A percentile compares a stretch with the other conserved stretches of the same genome.
Conservation (phyloP, 106 monocot species). For the Alisma plantagoaquatica region DNA sequence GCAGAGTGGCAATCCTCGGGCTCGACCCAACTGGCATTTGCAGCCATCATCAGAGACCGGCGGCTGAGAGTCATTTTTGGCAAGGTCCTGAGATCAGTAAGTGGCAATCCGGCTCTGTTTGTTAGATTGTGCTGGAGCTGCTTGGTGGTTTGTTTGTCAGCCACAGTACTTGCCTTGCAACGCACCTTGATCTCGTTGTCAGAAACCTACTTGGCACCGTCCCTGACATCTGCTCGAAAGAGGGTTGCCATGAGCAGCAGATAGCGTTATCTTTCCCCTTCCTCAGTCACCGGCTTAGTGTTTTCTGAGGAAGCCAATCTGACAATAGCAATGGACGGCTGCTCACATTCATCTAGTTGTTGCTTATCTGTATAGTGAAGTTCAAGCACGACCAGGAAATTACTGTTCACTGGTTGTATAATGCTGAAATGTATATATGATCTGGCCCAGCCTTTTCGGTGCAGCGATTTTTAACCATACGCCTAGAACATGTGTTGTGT, state of each 20-base stretch:
- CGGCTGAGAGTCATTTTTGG: constrained; percentile 54
- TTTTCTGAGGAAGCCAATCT: too few species aligned
- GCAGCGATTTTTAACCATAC: too few species aligned
- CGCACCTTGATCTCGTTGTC: constrained; percentile 24
- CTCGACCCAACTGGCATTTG: constrained; percentile 8
- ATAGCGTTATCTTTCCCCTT: too few species aligned
- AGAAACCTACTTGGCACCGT: constrained; percentile 16
- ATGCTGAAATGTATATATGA: too few species aligned
- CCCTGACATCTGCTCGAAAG: constrained; percentile 21
- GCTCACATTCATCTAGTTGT: too few species aligned
- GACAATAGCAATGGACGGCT: too few species aligned
- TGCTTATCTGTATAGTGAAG: too few species aligned
- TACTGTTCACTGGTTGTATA: too few species aligned
- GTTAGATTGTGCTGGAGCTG: constrained; percentile 40
- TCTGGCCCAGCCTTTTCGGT: too few species aligned
- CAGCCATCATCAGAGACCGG: constrained; percentile 28
- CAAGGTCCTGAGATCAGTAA: constrained; percentile 33
- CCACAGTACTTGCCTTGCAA: constrained; percentile 29
- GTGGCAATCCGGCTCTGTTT: constrained; percentile 39
- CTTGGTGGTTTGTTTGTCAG: constrained; percentile 22
- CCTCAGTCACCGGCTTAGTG: too few species aligned
- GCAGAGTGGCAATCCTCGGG: neutral
- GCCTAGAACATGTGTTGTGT: too few species aligned
- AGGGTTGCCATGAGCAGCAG: constrained; percentile 21
- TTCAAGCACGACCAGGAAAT: too few species aligned